These are phyloP conservation scores for Tricholomella constricta DNA, from an alignment of 768 basidiomycete genomes.

Conservation along the genomic window DNA sequence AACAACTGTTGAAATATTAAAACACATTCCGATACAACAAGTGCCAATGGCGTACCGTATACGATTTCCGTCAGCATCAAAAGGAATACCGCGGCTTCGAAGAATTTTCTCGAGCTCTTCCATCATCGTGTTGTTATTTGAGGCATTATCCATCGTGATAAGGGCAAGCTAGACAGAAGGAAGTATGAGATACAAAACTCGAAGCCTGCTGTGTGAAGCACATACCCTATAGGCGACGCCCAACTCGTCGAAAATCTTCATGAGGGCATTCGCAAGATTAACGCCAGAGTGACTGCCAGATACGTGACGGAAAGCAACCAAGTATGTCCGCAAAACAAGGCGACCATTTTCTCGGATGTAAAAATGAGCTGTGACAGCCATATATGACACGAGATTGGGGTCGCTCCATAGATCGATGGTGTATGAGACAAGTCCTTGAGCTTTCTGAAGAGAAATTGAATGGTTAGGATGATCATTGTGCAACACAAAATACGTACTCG, in stretches of 20 bases:
- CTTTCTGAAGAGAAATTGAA: slow-evolving; percentile 16
- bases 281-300: slow-evolving; percentile 32
- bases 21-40: neutral
- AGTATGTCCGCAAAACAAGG: slow-evolving; percentile 22
- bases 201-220: neutral
- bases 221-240: slow-evolving; percentile 22
- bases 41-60: neutral
- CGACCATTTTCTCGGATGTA: slow-evolving; percentile 15
- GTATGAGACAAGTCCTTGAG: slow-evolving; percentile 31
- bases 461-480: neutral
- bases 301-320: slow-evolving; percentile 33
- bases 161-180: slow-evolving; percentile 18
- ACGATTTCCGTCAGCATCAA: slow-evolving; percentile 23
- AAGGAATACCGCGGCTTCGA: slow-evolving; percentile 5
- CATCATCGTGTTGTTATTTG: slow-evolving; percentile 36
- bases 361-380: slow-evolving; percentile 37
- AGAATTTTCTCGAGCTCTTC: slow-evolving; percentile 19
- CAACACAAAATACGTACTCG: slow-evolving; percentile 18
- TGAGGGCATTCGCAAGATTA: slow-evolving; percentile 24
- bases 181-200: slow-evolving; percentile 2
- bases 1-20: slow-evolving; percentile 21
- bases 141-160: slow-evolving; percentile 39
- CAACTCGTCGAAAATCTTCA: slow-evolving; percentile 25
- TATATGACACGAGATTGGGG: slow-evolving; percentile 22
- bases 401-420: slow-evolving; percentile 39